Evolutionary conservation across 768 basidiomycete genomes (phyloP).

Genomic region (Leccinum aurantiacum): DNA sequence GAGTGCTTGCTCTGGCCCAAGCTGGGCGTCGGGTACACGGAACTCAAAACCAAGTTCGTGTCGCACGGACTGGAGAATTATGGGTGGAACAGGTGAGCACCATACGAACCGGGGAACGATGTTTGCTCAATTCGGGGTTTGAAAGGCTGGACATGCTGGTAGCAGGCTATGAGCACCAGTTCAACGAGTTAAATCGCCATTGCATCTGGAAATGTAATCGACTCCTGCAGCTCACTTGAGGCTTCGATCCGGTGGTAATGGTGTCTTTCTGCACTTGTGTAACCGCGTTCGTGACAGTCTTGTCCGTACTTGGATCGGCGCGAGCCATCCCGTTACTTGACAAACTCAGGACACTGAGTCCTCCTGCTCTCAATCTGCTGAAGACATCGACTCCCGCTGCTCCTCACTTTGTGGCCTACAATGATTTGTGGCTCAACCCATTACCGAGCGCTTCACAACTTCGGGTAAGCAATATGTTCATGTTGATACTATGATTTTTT

Average conservation of each 20-base stretch:
- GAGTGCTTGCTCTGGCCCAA: slow-evolving; percentile 94
- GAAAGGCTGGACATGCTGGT: slow-evolving; percentile 80
- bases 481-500: background rate
- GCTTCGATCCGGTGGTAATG: slow-evolving; percentile 9
- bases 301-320: slow-evolving; percentile 15
- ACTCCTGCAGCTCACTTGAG: slow-evolving; percentile 2
- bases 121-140: background rate
- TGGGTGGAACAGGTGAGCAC: slow-evolving; percentile 76
- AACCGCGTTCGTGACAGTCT: background rate
- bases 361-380: slow-evolving; percentile 25
- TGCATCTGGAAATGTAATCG: background rate
- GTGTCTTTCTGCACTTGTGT: slow-evolving; percentile 15
- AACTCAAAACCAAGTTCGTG: slow-evolving; percentile 68
- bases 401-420: slow-evolving; percentile 49
- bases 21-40: slow-evolving; percentile 83
- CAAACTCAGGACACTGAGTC: slow-evolving; percentile 22
- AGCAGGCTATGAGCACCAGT: slow-evolving; percentile 76
- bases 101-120: slow-evolving; percentile 4
- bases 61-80: slow-evolving; percentile 81
- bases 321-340: slow-evolving; percentile 21
- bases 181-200: slow-evolving; percentile 52
- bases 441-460: slow-evolving; percentile 46
- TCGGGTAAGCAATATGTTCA: slow-evolving; percentile 35
- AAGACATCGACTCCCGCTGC: slow-evolving; percentile 35
- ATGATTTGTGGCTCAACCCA: slow-evolving; percentile 43